Conservation (phyloP, 2,329 filamentous ascomycete species). For the Arthrobotrys sinensis region DNA sequence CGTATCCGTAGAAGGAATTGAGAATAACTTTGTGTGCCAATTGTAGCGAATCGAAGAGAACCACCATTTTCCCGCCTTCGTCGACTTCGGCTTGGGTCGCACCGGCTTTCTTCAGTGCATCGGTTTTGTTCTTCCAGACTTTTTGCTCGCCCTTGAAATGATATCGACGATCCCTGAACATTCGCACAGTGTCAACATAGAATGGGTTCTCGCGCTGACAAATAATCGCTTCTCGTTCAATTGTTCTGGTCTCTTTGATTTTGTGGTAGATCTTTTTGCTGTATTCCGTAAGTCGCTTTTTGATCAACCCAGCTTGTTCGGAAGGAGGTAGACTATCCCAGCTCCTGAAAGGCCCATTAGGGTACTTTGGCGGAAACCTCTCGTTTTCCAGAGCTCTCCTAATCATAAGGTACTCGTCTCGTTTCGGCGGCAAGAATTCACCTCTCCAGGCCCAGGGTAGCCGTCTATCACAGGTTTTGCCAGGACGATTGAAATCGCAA, state of each 20-base stretch:
- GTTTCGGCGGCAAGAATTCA: conserved; percentile 94
- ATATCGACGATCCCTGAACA: conserved; percentile 96
- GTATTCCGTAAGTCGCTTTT: conserved; percentile 91
- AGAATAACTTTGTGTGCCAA: conserved; percentile 98
- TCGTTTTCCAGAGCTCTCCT: conserved; percentile 91
- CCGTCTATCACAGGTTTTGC: conserved; percentile 95
- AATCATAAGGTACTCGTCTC: conserved; percentile 99
- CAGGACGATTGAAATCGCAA: conserved; percentile 97
- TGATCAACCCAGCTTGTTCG: conserved; percentile 84
- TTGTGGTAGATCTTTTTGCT: conserved; percentile 99
- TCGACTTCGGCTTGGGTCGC: conserved; percentile 84
- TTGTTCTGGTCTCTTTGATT: conserved; percentile 93
- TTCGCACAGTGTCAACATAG: conserved; percentile 94
- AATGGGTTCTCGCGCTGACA: conserved; percentile 98
- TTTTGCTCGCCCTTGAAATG: conserved; percentile 99
- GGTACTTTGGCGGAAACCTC: conserved; percentile 84
- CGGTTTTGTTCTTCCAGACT: conserved; percentile 97
- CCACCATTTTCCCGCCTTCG: conserved; percentile 98
- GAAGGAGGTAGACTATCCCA: conserved; percentile 87
- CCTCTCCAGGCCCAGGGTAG: conserved; percentile 98
- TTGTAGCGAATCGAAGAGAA: conserved; percentile 94
- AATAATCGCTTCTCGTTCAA: conserved; percentile 95
- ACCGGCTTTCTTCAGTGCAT: conserved; percentile 85
- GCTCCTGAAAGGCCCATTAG: conserved; percentile 78
- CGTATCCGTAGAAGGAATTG: conserved; percentile 99